These are phyloP conservation scores for Penicillium sp. DNA, from an alignment of 2,329 filamentous ascomycete species.

Conservation along the genomic window DNA sequence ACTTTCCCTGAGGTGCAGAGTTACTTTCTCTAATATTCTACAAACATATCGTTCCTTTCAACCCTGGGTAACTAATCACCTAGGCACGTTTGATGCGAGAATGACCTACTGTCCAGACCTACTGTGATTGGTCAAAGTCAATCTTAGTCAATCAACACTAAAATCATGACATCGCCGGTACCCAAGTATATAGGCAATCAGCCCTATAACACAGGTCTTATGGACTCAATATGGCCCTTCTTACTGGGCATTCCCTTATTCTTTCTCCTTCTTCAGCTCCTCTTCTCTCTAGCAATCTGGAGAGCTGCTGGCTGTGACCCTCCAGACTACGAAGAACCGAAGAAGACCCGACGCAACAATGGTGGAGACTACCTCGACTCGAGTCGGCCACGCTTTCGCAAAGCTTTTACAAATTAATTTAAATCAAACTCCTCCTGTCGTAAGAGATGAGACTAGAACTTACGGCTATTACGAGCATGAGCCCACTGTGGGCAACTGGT, in stretches of 20 bases:
- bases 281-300: constrained; percentile 3
- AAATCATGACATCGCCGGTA: constrained; percentile 6
- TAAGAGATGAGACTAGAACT: constrained; percentile 18
- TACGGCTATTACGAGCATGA: constrained; percentile 69
- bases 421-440: not conserved
- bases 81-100: not conserved
- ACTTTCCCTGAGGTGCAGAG: not conserved
- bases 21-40: not conserved
- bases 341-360: constrained; percentile 1
- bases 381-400: constrained; percentile 7
- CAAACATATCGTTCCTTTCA: no score
- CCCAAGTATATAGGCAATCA: not conserved
- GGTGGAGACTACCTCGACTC: constrained; percentile 5
- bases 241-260: not conserved
- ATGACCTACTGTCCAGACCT: not conserved
- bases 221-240: not conserved
- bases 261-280: constrained; percentile 1
- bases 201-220: not conserved
- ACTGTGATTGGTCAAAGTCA: not conserved
- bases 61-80: not conserved
- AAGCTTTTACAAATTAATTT: not conserved
- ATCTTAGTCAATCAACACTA: not conserved
- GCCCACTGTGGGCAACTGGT: constrained; percentile 69
- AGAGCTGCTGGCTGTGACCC: not conserved
- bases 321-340: not conserved